phyloP scores from a whole-genome alignment of 805 yeast genomes.

The Zygotorulaspora chibaensis region DNA sequence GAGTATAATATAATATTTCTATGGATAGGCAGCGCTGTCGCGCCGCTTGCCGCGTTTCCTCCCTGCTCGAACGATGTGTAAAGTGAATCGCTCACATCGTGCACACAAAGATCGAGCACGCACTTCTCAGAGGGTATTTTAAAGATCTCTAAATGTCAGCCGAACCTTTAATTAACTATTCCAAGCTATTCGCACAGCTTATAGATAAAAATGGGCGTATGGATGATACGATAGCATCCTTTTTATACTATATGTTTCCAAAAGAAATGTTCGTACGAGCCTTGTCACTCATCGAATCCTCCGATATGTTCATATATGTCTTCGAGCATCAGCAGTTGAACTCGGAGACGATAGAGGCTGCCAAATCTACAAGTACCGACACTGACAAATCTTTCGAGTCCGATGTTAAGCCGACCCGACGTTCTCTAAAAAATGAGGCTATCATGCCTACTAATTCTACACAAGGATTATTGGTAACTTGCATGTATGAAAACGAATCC shows the following conservation, averaged over 20 bases:
- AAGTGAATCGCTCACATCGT: too few species aligned
- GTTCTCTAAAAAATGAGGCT: neutral
- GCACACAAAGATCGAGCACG: too few species aligned
- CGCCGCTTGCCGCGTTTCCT: neutral
- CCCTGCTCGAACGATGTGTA: too few species aligned
- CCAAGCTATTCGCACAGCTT: conserved; percentile 22
- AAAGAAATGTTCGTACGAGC: conserved; percentile 33
- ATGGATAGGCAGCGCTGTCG: neutral
- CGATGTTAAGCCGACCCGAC: neutral
- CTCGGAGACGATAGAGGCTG: neutral
- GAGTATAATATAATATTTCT: neutral
- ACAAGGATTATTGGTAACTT: conserved; percentile 4
- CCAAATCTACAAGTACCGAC: conserved; percentile 5
- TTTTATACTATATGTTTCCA: conserved; percentile 32
- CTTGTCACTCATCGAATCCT: conserved; percentile 33
- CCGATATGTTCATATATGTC: conserved; percentile 33
- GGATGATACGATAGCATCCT: conserved; percentile 30
- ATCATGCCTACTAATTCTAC: neutral
- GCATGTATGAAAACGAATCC: conserved; percentile 16
- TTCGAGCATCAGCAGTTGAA: conserved; percentile 11
- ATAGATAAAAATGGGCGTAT: conserved; percentile 20
- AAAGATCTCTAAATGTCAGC: neutral
- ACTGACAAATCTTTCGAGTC: conserved; percentile 2
- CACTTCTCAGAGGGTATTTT: neutral
- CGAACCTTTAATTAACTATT: conserved; percentile 19